Conservation (phyloP, 164 flowering plant genomes). For the Aristolochia fimbriata region DNA sequence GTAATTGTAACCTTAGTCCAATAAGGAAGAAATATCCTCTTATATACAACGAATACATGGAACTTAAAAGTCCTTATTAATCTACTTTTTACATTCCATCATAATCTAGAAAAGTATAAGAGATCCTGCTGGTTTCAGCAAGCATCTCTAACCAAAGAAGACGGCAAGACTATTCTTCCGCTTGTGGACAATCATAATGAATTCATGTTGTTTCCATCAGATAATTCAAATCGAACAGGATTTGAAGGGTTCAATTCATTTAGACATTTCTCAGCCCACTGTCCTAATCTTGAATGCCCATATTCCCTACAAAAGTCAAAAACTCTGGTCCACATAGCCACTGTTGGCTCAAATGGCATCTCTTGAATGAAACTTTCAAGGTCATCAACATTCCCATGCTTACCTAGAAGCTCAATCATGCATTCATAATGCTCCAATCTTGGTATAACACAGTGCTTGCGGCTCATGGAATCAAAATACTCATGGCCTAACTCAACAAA, state of each 20-base stretch:
- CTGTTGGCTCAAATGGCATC: conserved; percentile 46
- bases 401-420: conserved; percentile 48
- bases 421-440: conserved; percentile 49
- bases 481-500: conserved; percentile 31
- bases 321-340: conserved; percentile 31
- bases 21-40: too few relatives aligned
- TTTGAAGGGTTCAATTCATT: conserved; percentile 19
- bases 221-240: conserved; percentile 24
- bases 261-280: conserved; percentile 32
- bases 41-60: too few relatives aligned
- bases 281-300: conserved; percentile 24
- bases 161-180: neutral
- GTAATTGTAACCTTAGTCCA: too few relatives aligned
- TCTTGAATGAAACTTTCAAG: conserved; percentile 41
- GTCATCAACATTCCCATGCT: conserved; percentile 31
- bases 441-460: conserved; percentile 28
- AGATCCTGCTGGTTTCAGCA: neutral
- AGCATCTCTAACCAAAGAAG: neutral
- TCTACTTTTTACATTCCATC: too few relatives aligned
- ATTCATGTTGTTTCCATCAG: neutral
- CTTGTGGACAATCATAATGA: neutral
- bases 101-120: too few relatives aligned
- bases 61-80: too few relatives aligned
- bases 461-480: conserved; percentile 35
- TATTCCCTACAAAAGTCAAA: conserved; percentile 32